Evolutionary conservation across 805 yeast species (phyloP), one percentile per base, ranked within the genome.

Genomic region (Zygosaccharomyces pseudorouxii): DNA sequence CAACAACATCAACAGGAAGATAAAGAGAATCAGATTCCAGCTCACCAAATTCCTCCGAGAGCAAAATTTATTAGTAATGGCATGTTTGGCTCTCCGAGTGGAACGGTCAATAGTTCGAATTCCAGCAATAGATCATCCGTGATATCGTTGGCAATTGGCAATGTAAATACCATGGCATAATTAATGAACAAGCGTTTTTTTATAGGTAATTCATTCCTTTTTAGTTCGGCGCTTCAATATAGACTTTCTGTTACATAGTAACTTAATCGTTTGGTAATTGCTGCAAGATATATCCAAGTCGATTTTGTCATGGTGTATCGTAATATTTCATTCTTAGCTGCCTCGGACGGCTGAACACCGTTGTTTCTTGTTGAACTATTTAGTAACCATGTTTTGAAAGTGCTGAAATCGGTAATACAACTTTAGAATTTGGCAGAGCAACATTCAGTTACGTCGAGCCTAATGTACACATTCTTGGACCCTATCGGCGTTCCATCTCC

Each of bases 1-100:
- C 31, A 48, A 33, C 40, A 50, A n/a, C 23, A 48, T 28, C 37
- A 38, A 23, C 41, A 39, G 42, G 52, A 50, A 37, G 56, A 61
- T 45, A 61, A 61, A 47, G 65, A 61, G 41, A 61, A 61, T 44
- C 56, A 53, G 25, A 50, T 52, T 31, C 60, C 62, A 16, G 45
- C 51, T 29, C 55, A 53, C 33, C 55, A 50, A 23, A 48, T 56
- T 10, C 67, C 65, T 19, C 67, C 66, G 35, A 58, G 63, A 46
- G 62, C 64, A 8, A 63, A 60, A 53, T 63, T 63, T 42, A 52
- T 57, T 18, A 55, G 50, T 28, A 60, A 55, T 18, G 61, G 65
- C 18, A 56, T 59, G 31, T 61, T 58, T 40, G 55, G 49, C 18
- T 60, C 65, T 14, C 62, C 64, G n/a, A 58, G 57, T 29, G 59